Conservation (phyloP, 176 grass and related monocot species). For the Triticum dicoccoides region DNA sequence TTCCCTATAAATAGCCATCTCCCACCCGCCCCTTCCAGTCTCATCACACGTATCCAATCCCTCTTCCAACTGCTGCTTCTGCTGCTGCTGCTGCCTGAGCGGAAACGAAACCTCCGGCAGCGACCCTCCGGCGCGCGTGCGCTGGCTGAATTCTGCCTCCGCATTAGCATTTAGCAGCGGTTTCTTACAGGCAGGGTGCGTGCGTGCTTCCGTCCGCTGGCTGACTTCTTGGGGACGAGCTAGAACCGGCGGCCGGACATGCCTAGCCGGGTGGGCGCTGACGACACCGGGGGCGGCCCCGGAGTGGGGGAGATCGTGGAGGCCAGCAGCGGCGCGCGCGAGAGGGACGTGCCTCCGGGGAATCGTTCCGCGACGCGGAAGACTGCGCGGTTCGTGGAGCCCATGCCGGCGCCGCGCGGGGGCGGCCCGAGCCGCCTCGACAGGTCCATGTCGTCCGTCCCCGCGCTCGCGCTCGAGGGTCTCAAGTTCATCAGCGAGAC, state of each 20-base stretch:
- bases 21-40: no score
- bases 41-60: no score
- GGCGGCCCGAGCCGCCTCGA: slow-evolving; percentile 29
- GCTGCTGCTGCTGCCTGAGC: no score
- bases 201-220: no score
- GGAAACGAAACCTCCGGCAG: no score
- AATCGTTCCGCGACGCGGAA: slow-evolving; percentile 38
- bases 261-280: slow-evolving; percentile 30
- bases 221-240: neutral
- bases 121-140: no score
- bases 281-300: neutral
- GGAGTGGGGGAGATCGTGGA: slow-evolving; percentile 35
- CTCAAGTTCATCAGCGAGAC: slow-evolving; percentile 83
- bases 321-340: neutral
- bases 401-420: slow-evolving; percentile 21
- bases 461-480: slow-evolving; percentile 80
- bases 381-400: slow-evolving; percentile 62
- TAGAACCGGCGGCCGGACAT: neutral
- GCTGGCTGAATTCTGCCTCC: no score
- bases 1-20: no score
- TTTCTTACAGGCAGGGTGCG: no score
- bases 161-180: no score
- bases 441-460: slow-evolving; percentile 23
- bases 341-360: slow-evolving; percentile 55
- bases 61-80: no score